phyloP scores from a whole-genome alignment of 2,329 filamentous ascomycete genomes.

The Cladosporium colombiae region DNA sequence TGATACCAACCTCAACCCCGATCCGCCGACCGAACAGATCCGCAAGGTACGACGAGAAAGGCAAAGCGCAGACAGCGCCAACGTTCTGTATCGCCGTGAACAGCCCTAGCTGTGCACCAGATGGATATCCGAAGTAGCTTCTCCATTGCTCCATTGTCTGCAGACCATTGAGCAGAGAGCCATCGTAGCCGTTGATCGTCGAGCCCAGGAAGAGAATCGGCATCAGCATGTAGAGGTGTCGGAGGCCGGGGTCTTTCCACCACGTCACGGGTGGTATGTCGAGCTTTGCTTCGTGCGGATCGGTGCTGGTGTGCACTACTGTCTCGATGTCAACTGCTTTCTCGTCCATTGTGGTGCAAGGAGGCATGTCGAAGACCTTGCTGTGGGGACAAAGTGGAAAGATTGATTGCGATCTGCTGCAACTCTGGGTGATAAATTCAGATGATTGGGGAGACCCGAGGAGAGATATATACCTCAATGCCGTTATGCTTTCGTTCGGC shows the following conservation, averaged over 20 bases:
- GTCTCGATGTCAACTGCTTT: not conserved
- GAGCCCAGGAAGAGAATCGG: constrained; percentile 21
- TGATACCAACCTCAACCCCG: constrained; percentile 46
- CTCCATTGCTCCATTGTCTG: constrained; percentile 23
- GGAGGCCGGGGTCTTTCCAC: constrained; percentile 25
- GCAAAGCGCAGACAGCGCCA: constrained; percentile 23
- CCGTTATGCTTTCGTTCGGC: not conserved
- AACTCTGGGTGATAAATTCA: not conserved
- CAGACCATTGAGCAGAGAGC: constrained; percentile 24
- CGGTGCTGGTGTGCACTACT: not conserved
- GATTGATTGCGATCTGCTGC: too few relatives aligned
- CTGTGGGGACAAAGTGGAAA: not conserved
- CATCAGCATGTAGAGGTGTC: constrained; percentile 22
- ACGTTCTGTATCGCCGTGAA: constrained; percentile 26
- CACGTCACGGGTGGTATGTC: constrained; percentile 20
- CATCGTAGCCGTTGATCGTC: constrained; percentile 26
- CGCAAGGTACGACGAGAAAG: constrained; percentile 43
- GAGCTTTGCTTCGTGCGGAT: not conserved
- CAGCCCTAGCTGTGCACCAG: constrained; percentile 24
- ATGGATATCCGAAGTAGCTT: constrained; percentile 24
- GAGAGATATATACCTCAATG: not conserved
- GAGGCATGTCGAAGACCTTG: not conserved
- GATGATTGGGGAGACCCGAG: not conserved
- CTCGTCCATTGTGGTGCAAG: not conserved
- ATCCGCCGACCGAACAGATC: constrained; percentile 47